A percentile compares a stretch with the other conserved stretches of the same genome.
Evolutionary conservation across 1,284 basidiomycete species (phyloP).

Genomic region (Sporisorium exsertum): DNA sequence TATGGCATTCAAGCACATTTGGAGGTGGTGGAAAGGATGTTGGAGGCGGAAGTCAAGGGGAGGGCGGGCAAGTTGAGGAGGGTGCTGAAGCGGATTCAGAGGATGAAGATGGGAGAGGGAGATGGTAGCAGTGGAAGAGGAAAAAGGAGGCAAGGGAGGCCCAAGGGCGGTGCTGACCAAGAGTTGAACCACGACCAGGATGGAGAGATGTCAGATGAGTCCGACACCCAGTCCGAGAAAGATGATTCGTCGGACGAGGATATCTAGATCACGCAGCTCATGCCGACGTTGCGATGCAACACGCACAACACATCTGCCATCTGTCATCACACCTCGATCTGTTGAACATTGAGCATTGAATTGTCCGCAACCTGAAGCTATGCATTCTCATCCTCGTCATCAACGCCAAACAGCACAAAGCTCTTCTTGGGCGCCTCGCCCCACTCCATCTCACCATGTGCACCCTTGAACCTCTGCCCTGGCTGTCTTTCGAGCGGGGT

Average conservation of each 20-base stretch:
- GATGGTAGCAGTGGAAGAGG: not conserved
- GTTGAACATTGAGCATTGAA: slow-evolving; percentile 1
- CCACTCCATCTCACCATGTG: slow-evolving; percentile 57
- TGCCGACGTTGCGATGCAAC: not conserved
- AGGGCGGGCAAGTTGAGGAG: slow-evolving; percentile 17
- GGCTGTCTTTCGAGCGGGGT: slow-evolving; percentile 19
- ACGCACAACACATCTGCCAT: not conserved
- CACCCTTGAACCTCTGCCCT: slow-evolving; percentile 41
- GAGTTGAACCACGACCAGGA: not conserved
- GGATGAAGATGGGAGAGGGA: not conserved
- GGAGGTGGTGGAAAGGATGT: slow-evolving; percentile 34
- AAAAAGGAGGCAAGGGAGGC: not conserved
- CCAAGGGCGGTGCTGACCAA: too few relatives aligned
- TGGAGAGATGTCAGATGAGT: not conserved
- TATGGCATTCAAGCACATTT: slow-evolving; percentile 41
- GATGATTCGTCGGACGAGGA: not conserved
- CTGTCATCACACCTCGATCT: not conserved
- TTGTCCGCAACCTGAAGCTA: slow-evolving; percentile 4
- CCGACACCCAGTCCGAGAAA: not conserved
- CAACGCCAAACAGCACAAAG: slow-evolving; percentile 48
- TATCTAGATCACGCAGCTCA: not conserved
- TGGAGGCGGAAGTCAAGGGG: slow-evolving; percentile 11
- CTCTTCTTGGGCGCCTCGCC: slow-evolving; percentile 52
- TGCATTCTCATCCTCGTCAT: slow-evolving; percentile 36
- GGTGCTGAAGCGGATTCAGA: slow-evolving; percentile 6